These are phyloP conservation scores for Podospora tetraspora DNA, from an alignment of 495 filamentous ascomycete genomes.

Conservation along the genomic window DNA sequence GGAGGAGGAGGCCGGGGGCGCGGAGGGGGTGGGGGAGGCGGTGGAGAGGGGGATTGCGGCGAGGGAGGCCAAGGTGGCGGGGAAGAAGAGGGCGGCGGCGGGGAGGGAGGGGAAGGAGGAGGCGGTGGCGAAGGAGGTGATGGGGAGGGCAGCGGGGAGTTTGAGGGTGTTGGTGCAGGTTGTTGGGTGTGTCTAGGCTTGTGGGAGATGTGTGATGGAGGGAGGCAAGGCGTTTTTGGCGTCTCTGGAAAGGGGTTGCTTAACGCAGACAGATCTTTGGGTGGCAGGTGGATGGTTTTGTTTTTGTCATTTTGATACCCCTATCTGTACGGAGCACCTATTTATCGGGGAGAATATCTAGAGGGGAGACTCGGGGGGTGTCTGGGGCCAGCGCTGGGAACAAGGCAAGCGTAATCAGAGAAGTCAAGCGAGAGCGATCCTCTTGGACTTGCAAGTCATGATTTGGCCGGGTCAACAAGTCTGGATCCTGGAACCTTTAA, in stretches of 20 bases:
- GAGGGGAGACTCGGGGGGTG: neutral
- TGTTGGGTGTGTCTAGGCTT: neutral
- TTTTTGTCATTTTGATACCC: neutral
- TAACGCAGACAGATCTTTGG: neutral
- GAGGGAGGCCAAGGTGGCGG: conserved; percentile 49
- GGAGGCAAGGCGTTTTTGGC: neutral
- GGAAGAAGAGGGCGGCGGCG: conserved; percentile 17
- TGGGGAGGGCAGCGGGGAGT: conserved; percentile 39
- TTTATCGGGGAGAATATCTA: neutral
- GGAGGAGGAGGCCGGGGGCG: conserved; percentile 38
- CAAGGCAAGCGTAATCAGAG: no score
- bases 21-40: conserved; percentile 40
- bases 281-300: neutral
- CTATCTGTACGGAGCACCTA: neutral
- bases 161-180: conserved; percentile 28
- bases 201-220: neutral
- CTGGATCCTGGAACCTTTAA: no score
- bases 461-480: no score
- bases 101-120: conserved; percentile 31
- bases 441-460: no score
- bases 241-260: neutral
- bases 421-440: no score
- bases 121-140: conserved; percentile 26
- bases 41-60: conserved; percentile 60
- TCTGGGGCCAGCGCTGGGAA: neutral